Evolutionary conservation across 177 flowering plant genomes (phyloP).

Genomic region (Vitis hybrid): DNA sequence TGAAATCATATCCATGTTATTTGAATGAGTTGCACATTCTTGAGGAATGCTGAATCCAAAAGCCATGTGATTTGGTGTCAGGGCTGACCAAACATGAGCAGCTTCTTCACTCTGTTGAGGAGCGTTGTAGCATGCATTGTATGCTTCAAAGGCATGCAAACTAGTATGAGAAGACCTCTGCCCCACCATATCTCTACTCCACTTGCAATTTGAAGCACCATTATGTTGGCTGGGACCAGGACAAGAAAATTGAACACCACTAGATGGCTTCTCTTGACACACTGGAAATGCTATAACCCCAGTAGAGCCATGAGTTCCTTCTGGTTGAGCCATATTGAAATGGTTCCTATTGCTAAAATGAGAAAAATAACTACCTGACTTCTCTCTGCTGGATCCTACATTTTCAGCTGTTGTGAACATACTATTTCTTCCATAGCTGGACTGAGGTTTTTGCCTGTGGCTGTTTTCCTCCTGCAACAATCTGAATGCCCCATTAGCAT

Average conservation of each 20-base stretch:
- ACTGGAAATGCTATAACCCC: conserved; percentile 26
- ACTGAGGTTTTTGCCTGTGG: conserved; percentile 15
- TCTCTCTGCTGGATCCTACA: conserved; percentile 18
- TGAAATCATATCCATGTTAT: conserved; percentile 17
- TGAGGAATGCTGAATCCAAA: conserved; percentile 18
- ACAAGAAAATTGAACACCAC: conserved; percentile 28
- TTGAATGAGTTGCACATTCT: conserved; percentile 20
- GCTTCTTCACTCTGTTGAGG: conserved; percentile 26
- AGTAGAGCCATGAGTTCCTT: conserved; percentile 15
- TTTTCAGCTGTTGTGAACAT: conserved; percentile 11
- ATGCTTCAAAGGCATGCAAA: conserved; percentile 23
- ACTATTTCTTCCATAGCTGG: conserved; percentile 21
- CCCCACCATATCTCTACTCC: conserved; percentile 22
- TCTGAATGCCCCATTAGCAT: conserved; percentile 26
- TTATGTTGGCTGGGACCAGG: conserved; percentile 21
- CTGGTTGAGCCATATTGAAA: conserved; percentile 17
- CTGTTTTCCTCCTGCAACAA: conserved; percentile 23
- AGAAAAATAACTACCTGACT: conserved; percentile 23
- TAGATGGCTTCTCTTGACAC: conserved; percentile 28
- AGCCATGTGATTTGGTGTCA: conserved; percentile 23
- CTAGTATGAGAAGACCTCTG: conserved; percentile 19
- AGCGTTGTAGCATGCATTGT: conserved; percentile 20
- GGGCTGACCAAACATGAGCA: conserved; percentile 28
- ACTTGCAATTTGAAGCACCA: conserved; percentile 22
- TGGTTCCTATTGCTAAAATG: conserved; percentile 11